A percentile compares a stretch with the other conserved stretches of the same genome.
These are phyloP conservation scores for Aurinia saxatilis DNA, from an alignment of 345 rosid species.

Conservation along the genomic window DNA sequence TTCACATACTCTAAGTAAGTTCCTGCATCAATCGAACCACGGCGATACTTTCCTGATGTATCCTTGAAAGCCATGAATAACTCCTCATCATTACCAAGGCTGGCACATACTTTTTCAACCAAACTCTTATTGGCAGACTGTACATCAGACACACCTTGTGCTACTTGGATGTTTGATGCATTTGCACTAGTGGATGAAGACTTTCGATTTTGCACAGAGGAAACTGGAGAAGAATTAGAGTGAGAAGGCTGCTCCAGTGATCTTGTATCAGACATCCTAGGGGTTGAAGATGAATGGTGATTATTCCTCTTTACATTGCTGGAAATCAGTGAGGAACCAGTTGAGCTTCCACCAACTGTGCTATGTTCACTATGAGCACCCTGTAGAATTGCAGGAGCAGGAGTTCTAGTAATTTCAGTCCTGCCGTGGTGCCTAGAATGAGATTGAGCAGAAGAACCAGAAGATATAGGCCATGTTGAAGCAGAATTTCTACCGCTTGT, in stretches of 20 bases:
- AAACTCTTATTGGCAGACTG: conserved; percentile 65
- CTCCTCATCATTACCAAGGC: conserved; percentile 55
- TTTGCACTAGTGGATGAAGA: conserved; percentile 19
- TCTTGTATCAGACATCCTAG: conserved; percentile 40
- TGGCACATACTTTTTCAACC: conserved; percentile 64
- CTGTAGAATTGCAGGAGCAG: conserved; percentile 24
- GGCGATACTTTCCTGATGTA: conserved; percentile 66
- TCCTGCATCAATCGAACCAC: conserved; percentile 53
- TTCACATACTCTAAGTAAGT: conserved; percentile 53
- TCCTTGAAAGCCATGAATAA: conserved; percentile 60
- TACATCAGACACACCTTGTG: conserved; percentile 27
- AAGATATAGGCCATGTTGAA: neutral
- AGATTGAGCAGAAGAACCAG: conserved; percentile 22
- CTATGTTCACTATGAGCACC: conserved; percentile 22
- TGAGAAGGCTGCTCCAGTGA: conserved; percentile 26
- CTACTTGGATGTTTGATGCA: conserved; percentile 13
- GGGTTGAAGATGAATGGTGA: conserved; percentile 47
- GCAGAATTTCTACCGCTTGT: conserved; percentile 19
- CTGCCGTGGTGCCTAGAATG: conserved; percentile 7
- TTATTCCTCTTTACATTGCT: conserved; percentile 32
- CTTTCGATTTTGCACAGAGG: conserved; percentile 30
- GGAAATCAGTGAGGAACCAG: conserved; percentile 22
- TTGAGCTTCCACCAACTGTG: conserved; percentile 10
- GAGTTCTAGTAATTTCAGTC: neutral
- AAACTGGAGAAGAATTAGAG: conserved; percentile 62